Percentiles rank a stretch among this genome's conserved stretches.
phyloP scores from a whole-genome alignment of 306 rosid species.

The Malus sylvestris region DNA sequence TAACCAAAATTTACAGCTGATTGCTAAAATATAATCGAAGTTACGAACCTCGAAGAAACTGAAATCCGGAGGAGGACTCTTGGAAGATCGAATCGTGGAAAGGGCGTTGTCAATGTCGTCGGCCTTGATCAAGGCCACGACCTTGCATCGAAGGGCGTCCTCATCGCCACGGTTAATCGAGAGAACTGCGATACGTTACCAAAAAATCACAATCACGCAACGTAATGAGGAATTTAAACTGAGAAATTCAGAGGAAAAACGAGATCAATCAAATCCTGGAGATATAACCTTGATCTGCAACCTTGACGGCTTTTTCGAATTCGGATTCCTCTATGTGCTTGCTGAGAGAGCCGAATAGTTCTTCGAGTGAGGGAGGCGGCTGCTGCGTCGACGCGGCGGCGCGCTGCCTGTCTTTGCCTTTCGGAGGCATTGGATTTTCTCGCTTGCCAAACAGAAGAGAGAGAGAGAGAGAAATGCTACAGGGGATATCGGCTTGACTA shows the following conservation, averaged over 20 bases:
- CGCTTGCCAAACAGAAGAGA: conserved; percentile 16
- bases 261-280: not conserved
- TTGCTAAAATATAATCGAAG: not conserved
- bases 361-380: conserved; percentile 72
- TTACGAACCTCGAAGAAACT: conserved; percentile 55
- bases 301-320: conserved; percentile 59
- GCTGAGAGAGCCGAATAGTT: conserved; percentile 71
- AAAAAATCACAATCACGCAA: not conserved
- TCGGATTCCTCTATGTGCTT: conserved; percentile 58
- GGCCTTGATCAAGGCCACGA: conserved; percentile 62
- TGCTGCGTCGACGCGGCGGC: conserved; percentile 40
- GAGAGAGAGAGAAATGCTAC: not conserved
- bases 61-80: conserved; percentile 40
- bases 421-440: conserved; percentile 72
- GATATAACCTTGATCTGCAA: conserved; percentile 77
- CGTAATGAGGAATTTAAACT: not conserved
- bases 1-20: not conserved
- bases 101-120: conserved; percentile 62
- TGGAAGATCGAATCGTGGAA: conserved; percentile 48
- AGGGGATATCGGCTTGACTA: not conserved
- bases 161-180: conserved; percentile 61
- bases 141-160: conserved; percentile 84
- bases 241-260: not conserved
- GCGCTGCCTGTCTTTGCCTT: conserved; percentile 49
- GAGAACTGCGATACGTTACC: conserved; percentile 42